Base-by-base conservation (phyloP, 2,329 filamentous ascomycete species). In the Bisporella sp. region DNA sequence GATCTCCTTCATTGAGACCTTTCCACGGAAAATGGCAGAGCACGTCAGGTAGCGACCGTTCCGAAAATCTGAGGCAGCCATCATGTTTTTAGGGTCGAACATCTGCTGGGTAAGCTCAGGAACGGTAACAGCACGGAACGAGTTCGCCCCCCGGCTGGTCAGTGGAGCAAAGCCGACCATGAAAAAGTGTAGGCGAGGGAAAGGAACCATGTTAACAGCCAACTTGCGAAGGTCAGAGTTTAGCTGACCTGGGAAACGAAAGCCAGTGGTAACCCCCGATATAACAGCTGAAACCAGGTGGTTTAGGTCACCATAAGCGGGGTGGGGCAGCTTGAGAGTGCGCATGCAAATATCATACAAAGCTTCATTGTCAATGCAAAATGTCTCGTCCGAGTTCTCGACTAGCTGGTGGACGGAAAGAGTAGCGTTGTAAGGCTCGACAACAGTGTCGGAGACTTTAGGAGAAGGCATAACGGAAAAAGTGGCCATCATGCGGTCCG, bases 81-180 rank as follows among this genome's bases (percentile, higher is more conserved):
- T 99, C 92, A 99, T 99, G 86, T 99, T 99, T 89, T 97, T 99
- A 68, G 93, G 92, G 80, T 99, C 93, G 81, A 95, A 99, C 90
- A 99, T 97, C 76, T 99, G 93, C 81, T 99, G 93, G 67, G 93
- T 97, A 72, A 99, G 83, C 81, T 99, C 93, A 52, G 93, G 92
- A 56, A 99, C 93, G 68, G 86, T 92, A 73, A 97, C 87, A 62
- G 93, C 92, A 70, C 93, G 93, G 92, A 97, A 99, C 64, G 88
- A 89, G 81, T 95, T 75, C 62, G 92, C 87, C 66, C 85, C 84
- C 73, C 87, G 85, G 76, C 89, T 95, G 72, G 93, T 99, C 68
- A 99, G 83, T 70, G 93, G 93, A 74, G 93, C 92, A 72, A 99
- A 99, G 73, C 93, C 93, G 72, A 99, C 93, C 93, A 99, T 99